phyloP scores from a whole-genome alignment of 768 basidiomycete genomes.

The Cyclocybe cylindracea region DNA sequence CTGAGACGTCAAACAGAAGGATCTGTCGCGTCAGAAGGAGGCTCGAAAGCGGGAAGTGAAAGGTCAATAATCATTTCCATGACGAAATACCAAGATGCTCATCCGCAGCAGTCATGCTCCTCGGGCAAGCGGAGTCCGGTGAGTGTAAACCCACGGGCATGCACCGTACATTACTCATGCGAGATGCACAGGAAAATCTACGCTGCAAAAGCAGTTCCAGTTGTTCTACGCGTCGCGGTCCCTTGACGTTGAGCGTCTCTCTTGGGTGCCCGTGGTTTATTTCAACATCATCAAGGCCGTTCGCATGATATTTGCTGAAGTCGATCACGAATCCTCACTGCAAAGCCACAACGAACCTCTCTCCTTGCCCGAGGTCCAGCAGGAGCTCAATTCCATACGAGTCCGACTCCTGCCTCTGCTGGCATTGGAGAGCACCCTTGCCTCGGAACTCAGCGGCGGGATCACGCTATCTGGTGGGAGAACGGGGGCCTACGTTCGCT shows the following conservation, averaged over 20 bases:
- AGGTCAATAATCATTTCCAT: constrained; percentile 33
- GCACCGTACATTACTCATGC: neutral
- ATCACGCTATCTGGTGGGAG: constrained; percentile 61
- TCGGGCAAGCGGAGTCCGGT: constrained; percentile 78
- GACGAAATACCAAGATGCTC: neutral
- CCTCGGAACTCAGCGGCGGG: constrained; percentile 68
- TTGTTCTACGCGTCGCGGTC: constrained; percentile 73
- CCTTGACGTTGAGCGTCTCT: constrained; percentile 69
- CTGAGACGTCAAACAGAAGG: constrained; percentile 37
- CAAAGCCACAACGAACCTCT: constrained; percentile 22
- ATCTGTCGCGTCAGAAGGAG: constrained; percentile 46
- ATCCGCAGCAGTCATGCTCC: constrained; percentile 57
- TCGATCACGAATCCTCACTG: constrained; percentile 56
- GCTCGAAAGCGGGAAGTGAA: constrained; percentile 44
- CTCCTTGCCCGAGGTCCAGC: constrained; percentile 21
- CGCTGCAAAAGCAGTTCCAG: constrained; percentile 84
- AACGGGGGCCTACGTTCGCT: constrained; percentile 65
- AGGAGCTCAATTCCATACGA: constrained; percentile 54
- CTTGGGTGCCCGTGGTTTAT: constrained; percentile 81
- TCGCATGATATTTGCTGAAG: constrained; percentile 70
- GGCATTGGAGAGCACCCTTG: constrained; percentile 66
- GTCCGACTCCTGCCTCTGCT: constrained; percentile 61
- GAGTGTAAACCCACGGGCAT: constrained; percentile 2
- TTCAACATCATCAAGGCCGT: constrained; percentile 84
- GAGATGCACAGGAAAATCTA: constrained; percentile 62